A percentile compares a stretch with the other conserved stretches of the same genome.
Evolutionary conservation across 257 asterid genomes (phyloP).

Genomic region (Salvia hispanica): DNA sequence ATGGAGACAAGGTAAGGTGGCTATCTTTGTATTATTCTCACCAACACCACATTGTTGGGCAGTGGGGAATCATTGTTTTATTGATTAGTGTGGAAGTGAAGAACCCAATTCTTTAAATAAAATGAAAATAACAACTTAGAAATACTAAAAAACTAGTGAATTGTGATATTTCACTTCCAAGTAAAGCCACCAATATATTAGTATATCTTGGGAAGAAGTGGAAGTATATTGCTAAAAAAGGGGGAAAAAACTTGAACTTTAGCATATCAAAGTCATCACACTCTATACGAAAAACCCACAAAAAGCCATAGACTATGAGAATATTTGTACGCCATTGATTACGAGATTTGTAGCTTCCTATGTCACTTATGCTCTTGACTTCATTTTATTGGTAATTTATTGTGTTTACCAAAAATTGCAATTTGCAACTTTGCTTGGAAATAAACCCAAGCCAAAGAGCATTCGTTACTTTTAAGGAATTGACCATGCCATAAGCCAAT

Average conservation of each 20-base stretch:
- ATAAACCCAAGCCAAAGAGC: neutral
- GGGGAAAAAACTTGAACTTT: conserved; percentile 1
- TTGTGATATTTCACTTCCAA: conserved; percentile 35
- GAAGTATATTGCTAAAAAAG: conserved; percentile 27
- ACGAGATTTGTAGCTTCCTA: conserved; percentile 40
- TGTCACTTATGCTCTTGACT: conserved; percentile 36
- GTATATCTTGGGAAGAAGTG: conserved; percentile 5
- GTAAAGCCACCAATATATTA: conserved; percentile 30
- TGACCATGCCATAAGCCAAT: conserved; percentile 17
- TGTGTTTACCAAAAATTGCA: conserved; percentile 16
- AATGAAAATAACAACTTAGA: neutral
- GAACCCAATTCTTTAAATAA: conserved; percentile 32
- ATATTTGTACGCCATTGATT: conserved; percentile 51
- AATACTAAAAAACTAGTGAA: conserved; percentile 5
- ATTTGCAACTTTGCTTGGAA: conserved; percentile 24
- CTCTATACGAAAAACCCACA: conserved; percentile 35
- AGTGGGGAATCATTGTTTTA: conserved; percentile 56
- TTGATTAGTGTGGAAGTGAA: conserved; percentile 65
- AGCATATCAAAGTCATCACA: conserved; percentile 42
- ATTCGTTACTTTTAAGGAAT: conserved; percentile 21
- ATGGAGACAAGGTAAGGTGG: conserved; percentile 54
- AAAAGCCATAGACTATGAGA: conserved; percentile 43
- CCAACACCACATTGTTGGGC: conserved; percentile 39
- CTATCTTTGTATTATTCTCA: conserved; percentile 40
- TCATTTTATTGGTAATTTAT: conserved; percentile 11